Evolutionary conservation across 345 rosid species (phyloP), one percentile per base, ranked within the genome.

Genomic region (Durio zibethinus): DNA sequence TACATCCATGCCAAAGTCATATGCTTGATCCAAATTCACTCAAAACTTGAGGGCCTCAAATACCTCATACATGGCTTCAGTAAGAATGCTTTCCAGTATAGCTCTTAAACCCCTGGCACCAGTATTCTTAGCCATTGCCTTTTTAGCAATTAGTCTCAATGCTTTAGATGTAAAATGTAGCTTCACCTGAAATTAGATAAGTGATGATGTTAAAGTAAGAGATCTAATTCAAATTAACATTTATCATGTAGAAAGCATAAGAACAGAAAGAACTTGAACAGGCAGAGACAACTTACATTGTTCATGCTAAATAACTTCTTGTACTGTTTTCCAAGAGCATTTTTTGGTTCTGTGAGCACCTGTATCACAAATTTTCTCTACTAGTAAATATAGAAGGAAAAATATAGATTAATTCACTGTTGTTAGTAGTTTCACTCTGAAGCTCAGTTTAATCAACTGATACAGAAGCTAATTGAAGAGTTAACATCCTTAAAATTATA

Each of bases 11-110:
- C 47, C 50, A 45, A 33, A 62, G 9, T 62, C 27, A 73, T 10
- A 52, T 42, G 5, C 77, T n/a, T 54, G 72, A 21, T 35, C 54
- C 40, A 11, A 63, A 75, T 2, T n/a, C 12, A 35, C 38, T 38
- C 61, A 35, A 50, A 48, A 53, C 65, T n/a, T 65, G 62, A 5
- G 52, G 75, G 29, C 67, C 74, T 42, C 69, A 10, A 25, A 73
- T 90, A 92, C 99, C 99, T 95, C 98, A 83, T 87, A 95, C 99
- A 95, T 95, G 76, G 99, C 85, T 87, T 95, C 99, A 27, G 91
- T 93, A 38, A 95, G 88, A 83, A 89, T 89, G 89, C 85, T 90
- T 88, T 95, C 99, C 59, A 95, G 85, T 79, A 95, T 78, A 85
- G 98, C 90, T 84, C 97, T 85, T 62, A 93, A 88, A 33, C 99